These are phyloP conservation scores for Podaxis sp. DNA, from an alignment of 768 basidiomycete species.

Conservation along the genomic window DNA sequence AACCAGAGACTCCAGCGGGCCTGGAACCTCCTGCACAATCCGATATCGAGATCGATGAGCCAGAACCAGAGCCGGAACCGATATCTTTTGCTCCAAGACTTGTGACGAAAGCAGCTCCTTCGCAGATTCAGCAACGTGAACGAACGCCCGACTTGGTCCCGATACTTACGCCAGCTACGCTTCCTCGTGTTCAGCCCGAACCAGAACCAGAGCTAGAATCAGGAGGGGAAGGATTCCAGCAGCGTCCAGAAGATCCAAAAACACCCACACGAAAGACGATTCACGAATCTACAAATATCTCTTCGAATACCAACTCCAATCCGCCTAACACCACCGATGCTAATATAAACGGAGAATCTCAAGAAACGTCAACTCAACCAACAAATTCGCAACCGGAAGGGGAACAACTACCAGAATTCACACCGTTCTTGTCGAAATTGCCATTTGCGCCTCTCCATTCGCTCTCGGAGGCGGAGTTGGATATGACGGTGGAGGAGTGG, in stretches of 20 bases:
- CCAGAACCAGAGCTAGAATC: not conserved
- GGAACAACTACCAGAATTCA: constrained; percentile 11
- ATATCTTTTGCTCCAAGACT: constrained; percentile 2
- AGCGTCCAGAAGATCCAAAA: not conserved
- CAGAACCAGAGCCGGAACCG: not conserved
- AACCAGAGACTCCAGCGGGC: not conserved
- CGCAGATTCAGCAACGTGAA: not conserved
- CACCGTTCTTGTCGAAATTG: constrained; percentile 45
- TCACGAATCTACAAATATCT: not conserved
- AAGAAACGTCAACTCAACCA: not conserved
- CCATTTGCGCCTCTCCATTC: constrained; percentile 42
- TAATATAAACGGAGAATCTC: not conserved
- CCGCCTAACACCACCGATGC: not conserved
- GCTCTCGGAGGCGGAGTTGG: constrained; percentile 65
- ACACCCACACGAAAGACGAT: not conserved
- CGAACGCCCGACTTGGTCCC: constrained; percentile 5
- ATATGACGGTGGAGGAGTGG: constrained; percentile 85
- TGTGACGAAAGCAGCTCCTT: not conserved
- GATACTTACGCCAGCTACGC: not conserved
- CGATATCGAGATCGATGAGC: constrained; percentile 3
- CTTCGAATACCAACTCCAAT: not conserved
- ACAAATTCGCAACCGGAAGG: not conserved
- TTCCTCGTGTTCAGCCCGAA: not conserved
- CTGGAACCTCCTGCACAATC: not conserved
- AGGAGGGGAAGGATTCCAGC: not conserved